Conservation (phyloP, 2,329 filamentous ascomycete species). For the Dichotomopilus funicola region DNA sequence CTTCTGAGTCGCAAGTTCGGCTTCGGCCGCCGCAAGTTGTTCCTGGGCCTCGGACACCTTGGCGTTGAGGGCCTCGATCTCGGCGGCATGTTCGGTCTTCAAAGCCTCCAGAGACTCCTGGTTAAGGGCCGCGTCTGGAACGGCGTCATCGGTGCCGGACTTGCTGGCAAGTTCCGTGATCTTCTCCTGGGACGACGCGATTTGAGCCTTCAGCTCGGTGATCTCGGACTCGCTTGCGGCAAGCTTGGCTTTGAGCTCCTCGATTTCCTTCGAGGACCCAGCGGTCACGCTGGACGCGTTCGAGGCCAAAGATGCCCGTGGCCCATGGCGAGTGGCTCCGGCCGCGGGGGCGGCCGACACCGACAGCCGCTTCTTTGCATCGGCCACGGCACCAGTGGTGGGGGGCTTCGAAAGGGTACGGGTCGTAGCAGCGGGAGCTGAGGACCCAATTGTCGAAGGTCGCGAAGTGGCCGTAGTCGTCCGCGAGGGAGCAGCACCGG, state of each 20-base stretch:
- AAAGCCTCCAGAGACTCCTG: slow-evolving; percentile 42
- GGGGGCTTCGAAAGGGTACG: slow-evolving; percentile 32
- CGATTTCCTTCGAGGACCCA: slow-evolving; percentile 48
- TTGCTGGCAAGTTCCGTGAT: slow-evolving; percentile 49
- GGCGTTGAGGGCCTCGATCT: slow-evolving; percentile 41
- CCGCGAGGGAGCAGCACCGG: slow-evolving; percentile 30
- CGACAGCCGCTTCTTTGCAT: slow-evolving; percentile 51
- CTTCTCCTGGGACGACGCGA: slow-evolving; percentile 49
- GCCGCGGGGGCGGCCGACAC: slow-evolving; percentile 35
- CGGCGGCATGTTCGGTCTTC: slow-evolving; percentile 44
- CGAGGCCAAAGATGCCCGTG: slow-evolving; percentile 34
- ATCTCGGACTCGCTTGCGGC: slow-evolving; percentile 52
- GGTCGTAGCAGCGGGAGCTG: slow-evolving; percentile 31
- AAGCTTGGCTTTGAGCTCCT: slow-evolving; percentile 55
- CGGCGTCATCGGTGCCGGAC: slow-evolving; percentile 32
- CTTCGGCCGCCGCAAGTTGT: slow-evolving; percentile 46
- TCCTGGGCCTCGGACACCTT: slow-evolving; percentile 44
- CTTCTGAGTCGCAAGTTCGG: slow-evolving; percentile 45
- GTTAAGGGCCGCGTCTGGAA: slow-evolving; percentile 36
- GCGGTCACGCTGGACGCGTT: slow-evolving; percentile 30
- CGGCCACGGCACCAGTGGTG: slow-evolving; percentile 35
- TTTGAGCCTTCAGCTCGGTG: slow-evolving; percentile 49
- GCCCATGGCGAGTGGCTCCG: slow-evolving; percentile 35
- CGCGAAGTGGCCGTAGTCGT: slow-evolving; percentile 28
- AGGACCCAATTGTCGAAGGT: slow-evolving; percentile 33